A percentile compares a stretch with the other conserved stretches of the same genome.
phyloP scores from a whole-genome alignment of 202 grass and related monocot genomes.

The Setaria viridis region DNA sequence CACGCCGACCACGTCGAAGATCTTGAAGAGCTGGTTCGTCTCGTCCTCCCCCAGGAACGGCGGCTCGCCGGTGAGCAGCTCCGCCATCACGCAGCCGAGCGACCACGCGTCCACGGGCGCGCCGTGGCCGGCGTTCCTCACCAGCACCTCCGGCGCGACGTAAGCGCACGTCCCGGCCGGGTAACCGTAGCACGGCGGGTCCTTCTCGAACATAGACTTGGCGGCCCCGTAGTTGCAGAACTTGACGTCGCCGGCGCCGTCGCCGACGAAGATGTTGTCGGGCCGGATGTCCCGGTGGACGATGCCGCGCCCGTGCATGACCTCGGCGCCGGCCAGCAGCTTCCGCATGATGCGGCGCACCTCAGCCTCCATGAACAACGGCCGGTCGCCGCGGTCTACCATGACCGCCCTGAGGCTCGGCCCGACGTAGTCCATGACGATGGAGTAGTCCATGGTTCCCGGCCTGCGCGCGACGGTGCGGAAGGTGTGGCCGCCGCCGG shows the following conservation, averaged over 20 bases:
- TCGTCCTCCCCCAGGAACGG: background rate
- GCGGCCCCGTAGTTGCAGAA: background rate
- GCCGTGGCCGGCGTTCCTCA: background rate
- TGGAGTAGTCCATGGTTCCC: too few species aligned
- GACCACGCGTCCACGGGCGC: background rate
- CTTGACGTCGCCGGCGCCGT: background rate
- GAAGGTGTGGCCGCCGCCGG: too few species aligned
- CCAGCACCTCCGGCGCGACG: background rate
- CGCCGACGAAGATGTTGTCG: background rate
- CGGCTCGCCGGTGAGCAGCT: background rate
- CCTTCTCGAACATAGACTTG: background rate
- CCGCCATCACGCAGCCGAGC: slow-evolving; percentile 21
- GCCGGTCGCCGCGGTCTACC: background rate
- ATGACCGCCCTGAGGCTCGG: too few species aligned
- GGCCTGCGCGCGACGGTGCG: too few species aligned
- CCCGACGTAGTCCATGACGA: too few species aligned
- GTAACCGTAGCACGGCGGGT: background rate
- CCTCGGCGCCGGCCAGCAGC: background rate
- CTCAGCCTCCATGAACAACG: background rate
- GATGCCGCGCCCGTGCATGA: background rate
- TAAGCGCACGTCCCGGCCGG: background rate
- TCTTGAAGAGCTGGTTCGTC: background rate
- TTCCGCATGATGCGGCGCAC: background rate
- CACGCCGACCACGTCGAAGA: background rate
- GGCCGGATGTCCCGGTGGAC: background rate